These are phyloP conservation scores for Chlamydomonas asymmetrica DNA, from an alignment of 139 green algal genomes.

Conservation along the genomic window DNA sequence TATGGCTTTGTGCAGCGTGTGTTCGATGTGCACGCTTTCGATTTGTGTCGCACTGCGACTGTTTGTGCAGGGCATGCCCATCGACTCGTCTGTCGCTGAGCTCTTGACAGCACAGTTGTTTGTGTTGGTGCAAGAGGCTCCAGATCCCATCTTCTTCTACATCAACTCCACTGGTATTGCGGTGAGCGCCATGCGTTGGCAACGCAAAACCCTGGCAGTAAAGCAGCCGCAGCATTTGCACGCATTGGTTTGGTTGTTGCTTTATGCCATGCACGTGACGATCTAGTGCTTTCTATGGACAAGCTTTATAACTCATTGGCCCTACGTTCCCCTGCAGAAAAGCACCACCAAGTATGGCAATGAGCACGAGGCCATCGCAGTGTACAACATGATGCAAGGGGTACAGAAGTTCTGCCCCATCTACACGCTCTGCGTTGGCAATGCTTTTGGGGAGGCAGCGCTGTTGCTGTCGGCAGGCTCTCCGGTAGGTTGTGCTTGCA, in stretches of 20 bases:
- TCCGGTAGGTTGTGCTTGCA: constrained; percentile 48
- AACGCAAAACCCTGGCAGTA: not conserved
- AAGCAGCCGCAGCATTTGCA: not conserved
- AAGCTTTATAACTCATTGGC: no score
- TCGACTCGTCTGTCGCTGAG: constrained; percentile 59
- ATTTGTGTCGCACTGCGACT: not conserved
- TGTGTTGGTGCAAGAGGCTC: constrained; percentile 59
- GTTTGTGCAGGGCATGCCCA: constrained; percentile 56
- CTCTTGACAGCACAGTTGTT: constrained; percentile 63
- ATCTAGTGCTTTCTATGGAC: no score
- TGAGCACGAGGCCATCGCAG: constrained; percentile 96
- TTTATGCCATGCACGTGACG: not conserved
- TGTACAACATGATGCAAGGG: constrained; percentile 97
- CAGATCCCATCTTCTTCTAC: constrained; percentile 97
- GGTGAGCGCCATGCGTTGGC: constrained; percentile 49
- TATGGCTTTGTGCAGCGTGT: not conserved
- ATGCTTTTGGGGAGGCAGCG: constrained; percentile 94
- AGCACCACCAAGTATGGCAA: constrained; percentile 93
- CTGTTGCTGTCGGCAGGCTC: constrained; percentile 91
- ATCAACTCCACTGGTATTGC: constrained; percentile 98
- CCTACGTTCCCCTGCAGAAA: constrained; percentile 65
- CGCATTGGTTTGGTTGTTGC: not conserved
- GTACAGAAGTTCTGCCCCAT: constrained; percentile 85
- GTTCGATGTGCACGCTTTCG: no score
- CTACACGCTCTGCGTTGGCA: constrained; percentile 93